Evolutionary conservation across 2,329 filamentous ascomycete species (phyloP).

Genomic region (Cercospora brassicicola): DNA sequence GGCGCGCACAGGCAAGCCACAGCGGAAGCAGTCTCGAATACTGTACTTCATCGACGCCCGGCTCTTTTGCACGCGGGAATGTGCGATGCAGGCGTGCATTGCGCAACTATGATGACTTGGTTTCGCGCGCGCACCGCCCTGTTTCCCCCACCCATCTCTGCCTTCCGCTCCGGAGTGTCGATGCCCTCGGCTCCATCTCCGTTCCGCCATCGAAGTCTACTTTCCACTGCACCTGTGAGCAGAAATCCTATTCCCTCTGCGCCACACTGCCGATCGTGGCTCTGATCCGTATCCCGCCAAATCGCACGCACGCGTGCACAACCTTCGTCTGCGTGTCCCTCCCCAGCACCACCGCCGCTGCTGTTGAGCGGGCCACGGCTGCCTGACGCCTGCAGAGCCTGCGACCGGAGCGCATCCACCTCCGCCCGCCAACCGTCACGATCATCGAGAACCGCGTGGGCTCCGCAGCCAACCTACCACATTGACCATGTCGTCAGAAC

Average conservation of each 20-base stretch:
- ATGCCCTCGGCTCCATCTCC: neutral
- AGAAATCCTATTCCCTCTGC: neutral
- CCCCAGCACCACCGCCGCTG: neutral
- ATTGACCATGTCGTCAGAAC: slow-evolving; percentile 19
- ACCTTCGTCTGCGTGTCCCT: neutral
- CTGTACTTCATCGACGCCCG: neutral
- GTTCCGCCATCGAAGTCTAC: neutral
- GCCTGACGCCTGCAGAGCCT: neutral
- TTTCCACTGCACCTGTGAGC: neutral
- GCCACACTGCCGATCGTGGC: neutral
- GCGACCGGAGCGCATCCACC: neutral
- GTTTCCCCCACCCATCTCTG: neutral
- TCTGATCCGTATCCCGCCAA: neutral
- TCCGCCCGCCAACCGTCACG: neutral
- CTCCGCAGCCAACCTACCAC: neutral
- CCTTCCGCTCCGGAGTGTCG: neutral
- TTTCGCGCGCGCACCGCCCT: neutral
- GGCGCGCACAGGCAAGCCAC: neutral
- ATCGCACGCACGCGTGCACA: neutral
- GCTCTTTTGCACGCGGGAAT: neutral
- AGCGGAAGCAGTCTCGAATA: neutral
- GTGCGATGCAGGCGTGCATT: neutral
- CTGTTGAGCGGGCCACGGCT: neutral
- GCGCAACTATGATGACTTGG: neutral
- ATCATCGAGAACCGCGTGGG: neutral